Base-by-base conservation (phyloP, 495 filamentous ascomycete species). In the Trichocladium uniseriatum region DNA sequence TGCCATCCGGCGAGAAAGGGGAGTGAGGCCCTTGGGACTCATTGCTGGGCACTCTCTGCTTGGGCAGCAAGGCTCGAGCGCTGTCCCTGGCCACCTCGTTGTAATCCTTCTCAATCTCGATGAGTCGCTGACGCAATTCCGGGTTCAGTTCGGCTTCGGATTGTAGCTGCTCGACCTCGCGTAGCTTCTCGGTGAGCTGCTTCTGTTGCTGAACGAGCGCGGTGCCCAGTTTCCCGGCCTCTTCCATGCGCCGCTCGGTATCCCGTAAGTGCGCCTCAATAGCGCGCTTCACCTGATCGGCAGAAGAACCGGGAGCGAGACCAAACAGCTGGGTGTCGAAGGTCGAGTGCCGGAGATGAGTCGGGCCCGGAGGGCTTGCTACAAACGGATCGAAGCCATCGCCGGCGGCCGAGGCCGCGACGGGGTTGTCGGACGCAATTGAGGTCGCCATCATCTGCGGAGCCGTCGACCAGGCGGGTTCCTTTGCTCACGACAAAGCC, bases 71-170 rank as follows among this genome's bases (percentile, higher is more conserved):
- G 6, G 88, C 89, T 42, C 91, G 79, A 38, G 90, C 86, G 18
- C 85, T 89, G 60, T 97, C 90, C 44, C 83, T 78, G 27, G 89
- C 89, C 38, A 96, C 87, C 53, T 97, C 92, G 65, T 92, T 92
- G 65, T 94, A 97, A 53, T 96, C 94, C 63, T 79, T 84, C 61
- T 98, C 92, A 57, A 97, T 75, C 47, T 94, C 91, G 9, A 79
- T 75, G 24, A 98, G 72, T 63, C 84, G 89, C 65, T 84, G 81
- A 13, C 84, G 81, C 57, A 97, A 65, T 44, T 95, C 90, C 2
- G 86, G 83, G 7, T 81, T 83, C 48, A 97, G 83, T 53, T 94
- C 86, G n/a, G 79, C 74, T 38, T 89, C 84, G 54, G 80, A 77
- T 59, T 92, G 77, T 54, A 87, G 75, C 56, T 79, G 80, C 56